A percentile compares a stretch with the other conserved stretches of the same genome.
Evolutionary conservation across 2,329 filamentous ascomycete genomes (phyloP).

Genomic region (Penicillium sp.): DNA sequence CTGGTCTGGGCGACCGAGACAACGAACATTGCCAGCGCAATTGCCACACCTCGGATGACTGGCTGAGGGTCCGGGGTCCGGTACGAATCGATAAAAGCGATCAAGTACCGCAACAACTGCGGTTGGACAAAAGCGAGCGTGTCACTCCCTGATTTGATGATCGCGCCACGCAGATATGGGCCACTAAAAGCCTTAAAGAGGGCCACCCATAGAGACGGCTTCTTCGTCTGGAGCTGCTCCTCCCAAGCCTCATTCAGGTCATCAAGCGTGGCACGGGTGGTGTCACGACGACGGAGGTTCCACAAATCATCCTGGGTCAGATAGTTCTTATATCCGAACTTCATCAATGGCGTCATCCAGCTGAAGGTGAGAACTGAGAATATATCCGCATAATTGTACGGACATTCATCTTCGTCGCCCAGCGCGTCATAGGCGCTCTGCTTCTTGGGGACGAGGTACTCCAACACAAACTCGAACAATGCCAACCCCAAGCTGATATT

Average conservation of each 20-base stretch:
- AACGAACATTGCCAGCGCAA: conserved; percentile 86
- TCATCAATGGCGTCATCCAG: conserved; percentile 99
- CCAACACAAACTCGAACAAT: conserved; percentile 66
- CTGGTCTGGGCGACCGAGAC: conserved; percentile 82
- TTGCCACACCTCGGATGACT: conserved; percentile 74
- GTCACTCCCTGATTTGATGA: conserved; percentile 90
- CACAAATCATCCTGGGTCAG: conserved; percentile 93
- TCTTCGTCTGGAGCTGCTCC: conserved; percentile 65
- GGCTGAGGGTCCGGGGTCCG: conserved; percentile 62
- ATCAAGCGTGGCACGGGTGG: conserved; percentile 67
- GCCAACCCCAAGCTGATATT: conserved; percentile 67
- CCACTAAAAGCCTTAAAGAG: conserved; percentile 78
- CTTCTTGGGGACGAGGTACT: conserved; percentile 83
- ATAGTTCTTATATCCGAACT: conserved; percentile 82
- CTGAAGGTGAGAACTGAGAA: conserved; percentile 92
- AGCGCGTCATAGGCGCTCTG: conserved; percentile 64
- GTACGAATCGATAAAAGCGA: conserved; percentile 80
- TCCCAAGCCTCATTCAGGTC: conserved; percentile 73
- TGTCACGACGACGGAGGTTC: conserved; percentile 77
- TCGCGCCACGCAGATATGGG: conserved; percentile 72
- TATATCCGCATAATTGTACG: conserved; percentile 82
- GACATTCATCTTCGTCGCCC: conserved; percentile 62
- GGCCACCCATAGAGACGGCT: conserved; percentile 82
- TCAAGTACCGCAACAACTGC: conserved; percentile 78
- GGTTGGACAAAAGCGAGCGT: conserved; percentile 82